phyloP scores from a whole-genome alignment of 2,329 filamentous ascomycete species.

The Nannizzia gypsea region DNA sequence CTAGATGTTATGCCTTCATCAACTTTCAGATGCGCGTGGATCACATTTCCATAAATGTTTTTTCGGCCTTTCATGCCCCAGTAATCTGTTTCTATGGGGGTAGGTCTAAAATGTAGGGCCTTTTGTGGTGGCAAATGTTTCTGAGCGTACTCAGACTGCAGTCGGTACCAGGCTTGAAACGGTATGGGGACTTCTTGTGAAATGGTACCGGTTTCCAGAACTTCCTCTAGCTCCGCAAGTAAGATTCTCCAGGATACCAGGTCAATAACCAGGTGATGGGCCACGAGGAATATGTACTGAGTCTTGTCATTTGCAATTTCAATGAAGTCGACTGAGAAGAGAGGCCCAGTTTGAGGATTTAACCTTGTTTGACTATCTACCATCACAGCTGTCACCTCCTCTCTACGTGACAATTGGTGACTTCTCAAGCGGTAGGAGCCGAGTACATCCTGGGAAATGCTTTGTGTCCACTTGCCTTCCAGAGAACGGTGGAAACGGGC shows the following conservation, averaged over 20 bases:
- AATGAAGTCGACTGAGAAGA: slow-evolving; percentile 35
- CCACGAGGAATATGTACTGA: slow-evolving; percentile 25
- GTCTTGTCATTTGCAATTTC: slow-evolving; percentile 21
- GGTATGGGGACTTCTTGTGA: slow-evolving; percentile 23
- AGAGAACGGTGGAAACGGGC: slow-evolving; percentile 21
- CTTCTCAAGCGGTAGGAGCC: slow-evolving; percentile 21
- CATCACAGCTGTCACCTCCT: slow-evolving; percentile 19
- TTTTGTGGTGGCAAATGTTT: background rate
- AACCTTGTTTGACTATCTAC: slow-evolving; percentile 25
- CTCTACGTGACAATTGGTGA: slow-evolving; percentile 16
- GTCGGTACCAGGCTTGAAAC: slow-evolving; percentile 28
- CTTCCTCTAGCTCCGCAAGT: slow-evolving; percentile 29
- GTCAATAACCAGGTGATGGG: slow-evolving; percentile 30
- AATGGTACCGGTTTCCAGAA: slow-evolving; percentile 17
- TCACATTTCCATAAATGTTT: slow-evolving; percentile 4
- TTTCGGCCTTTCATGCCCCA: slow-evolving; percentile 4
- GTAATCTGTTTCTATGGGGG: background rate
- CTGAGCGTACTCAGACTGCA: slow-evolving; percentile 22
- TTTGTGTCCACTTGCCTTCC: slow-evolving; percentile 18
- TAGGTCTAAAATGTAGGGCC: background rate
- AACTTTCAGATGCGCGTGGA: background rate
- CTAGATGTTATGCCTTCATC: slow-evolving; percentile 9
- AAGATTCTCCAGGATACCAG: slow-evolving; percentile 33
- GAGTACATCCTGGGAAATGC: slow-evolving; percentile 21
- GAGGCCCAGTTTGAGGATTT: slow-evolving; percentile 27